phyloP scores from a whole-genome alignment of 768 basidiomycete genomes.

The Galerina sulciceps region DNA sequence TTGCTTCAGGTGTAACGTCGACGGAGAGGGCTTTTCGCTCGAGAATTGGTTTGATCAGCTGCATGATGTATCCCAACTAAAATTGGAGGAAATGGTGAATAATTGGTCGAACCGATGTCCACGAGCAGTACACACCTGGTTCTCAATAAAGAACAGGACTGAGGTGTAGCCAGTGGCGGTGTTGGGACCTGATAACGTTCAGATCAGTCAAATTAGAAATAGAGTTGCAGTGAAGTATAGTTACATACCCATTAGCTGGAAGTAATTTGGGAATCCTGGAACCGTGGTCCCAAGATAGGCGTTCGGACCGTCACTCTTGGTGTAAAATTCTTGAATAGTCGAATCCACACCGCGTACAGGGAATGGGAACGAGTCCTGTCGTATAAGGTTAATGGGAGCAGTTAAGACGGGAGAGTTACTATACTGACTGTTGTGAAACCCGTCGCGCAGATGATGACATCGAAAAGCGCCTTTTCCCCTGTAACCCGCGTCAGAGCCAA shows the following conservation, averaged over 20 bases:
- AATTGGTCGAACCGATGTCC: background rate
- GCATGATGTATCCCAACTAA: conserved; percentile 45
- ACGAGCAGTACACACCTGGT: conserved; percentile 34
- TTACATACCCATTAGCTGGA: conserved; percentile 37
- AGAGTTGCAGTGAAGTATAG: too few species aligned
- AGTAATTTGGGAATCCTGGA: conserved; percentile 53
- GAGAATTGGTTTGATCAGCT: conserved; percentile 45
- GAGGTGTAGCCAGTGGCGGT: conserved; percentile 48
- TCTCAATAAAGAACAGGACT: conserved; percentile 44
- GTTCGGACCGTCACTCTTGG: conserved; percentile 41
- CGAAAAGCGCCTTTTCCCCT: conserved; percentile 42
- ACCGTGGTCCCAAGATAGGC: conserved; percentile 48
- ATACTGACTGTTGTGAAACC: conserved; percentile 31
- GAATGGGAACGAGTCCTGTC: conserved; percentile 40
- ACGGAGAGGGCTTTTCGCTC: conserved; percentile 34
- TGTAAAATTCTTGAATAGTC: conserved; percentile 44
- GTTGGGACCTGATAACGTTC: conserved; percentile 40
- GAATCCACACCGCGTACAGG: conserved; percentile 31
- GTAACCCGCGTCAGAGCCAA: background rate
- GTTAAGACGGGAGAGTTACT: background rate
- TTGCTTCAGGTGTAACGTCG: conserved; percentile 39
- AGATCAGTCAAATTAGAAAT: too few species aligned
- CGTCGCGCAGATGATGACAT: conserved; percentile 45
- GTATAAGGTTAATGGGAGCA: background rate
- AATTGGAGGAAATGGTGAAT: too few species aligned